Evolutionary conservation across 1,284 basidiomycete species (phyloP), one percentile per base, ranked within the genome.

Genomic region (Exsudoporus floridanus): DNA sequence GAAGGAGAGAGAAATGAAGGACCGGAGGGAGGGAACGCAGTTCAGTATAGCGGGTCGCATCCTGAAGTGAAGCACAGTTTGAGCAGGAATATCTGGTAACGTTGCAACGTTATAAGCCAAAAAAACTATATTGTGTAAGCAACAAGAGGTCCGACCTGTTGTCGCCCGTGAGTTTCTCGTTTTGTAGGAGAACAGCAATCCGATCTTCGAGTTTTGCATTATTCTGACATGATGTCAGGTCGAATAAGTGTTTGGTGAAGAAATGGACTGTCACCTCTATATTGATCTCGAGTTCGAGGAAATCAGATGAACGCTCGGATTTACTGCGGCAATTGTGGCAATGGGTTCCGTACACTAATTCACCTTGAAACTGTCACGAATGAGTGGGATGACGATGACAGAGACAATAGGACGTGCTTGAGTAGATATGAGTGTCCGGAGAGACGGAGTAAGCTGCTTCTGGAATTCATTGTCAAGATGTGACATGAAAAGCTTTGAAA

Each of bases 401-500:
- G 8, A 36, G 30, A 37, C 7, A 35, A 38, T 16, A 49, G 13
- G 27, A 54, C 62, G 4, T 61, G 86, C 90, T 73, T 92, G 88
- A 60, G 86, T 78, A 7, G 80, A 77, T 50, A 95, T 73, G 8
- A 94, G 77, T 7, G 82, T 82, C 57, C 77, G 81, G 16, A 93
- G 72, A 10, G 73, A 71, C 2, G 82, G 78, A 48, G 80, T 73
- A 2, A 76, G 72, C 64, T 93, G 87, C 61, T 88, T 90, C 71
- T 83, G 81, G 69, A 96, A 95, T 70, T 95, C 91, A 18, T 77
- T 77, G 54, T 90, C 88, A 25, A 97, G 78, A 63, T 93, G 85
- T 5, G 84, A 85, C 82, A 96, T 88, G 73, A 97, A 96, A 16
- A 97, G 78, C 63, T 97, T 96, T 0, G 91, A 92, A 67, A 97